Conservation (phyloP, 139 green algal genomes). For the Chlorella ohadii region DNA sequence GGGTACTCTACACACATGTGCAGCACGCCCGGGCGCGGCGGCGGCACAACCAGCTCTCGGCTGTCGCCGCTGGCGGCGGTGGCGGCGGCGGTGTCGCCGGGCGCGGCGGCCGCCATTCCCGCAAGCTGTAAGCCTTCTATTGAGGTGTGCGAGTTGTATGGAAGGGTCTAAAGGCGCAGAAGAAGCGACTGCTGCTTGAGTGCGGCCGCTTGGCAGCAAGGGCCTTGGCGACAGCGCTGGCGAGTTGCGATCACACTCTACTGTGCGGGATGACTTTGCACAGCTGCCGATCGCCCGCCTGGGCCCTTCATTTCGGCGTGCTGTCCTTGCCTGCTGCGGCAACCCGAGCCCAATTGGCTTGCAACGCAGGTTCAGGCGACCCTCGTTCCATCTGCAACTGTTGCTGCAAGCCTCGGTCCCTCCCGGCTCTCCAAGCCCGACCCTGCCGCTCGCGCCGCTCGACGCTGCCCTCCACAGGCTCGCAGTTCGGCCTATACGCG, state of each 20-base stretch:
- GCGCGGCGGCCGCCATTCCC: neutral
- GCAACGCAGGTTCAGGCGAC: no score
- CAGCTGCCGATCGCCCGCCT: no score
- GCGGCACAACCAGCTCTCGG: slow-evolving; percentile 2
- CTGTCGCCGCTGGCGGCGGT: neutral
- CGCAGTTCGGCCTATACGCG: no score
- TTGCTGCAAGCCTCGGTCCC: no score
- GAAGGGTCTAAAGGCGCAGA: neutral
- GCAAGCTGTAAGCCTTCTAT: no score
- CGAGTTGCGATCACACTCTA: neutral
- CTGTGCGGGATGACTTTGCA: neutral
- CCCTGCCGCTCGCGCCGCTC: neutral
- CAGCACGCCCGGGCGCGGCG: neutral
- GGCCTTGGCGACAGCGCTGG: no score
- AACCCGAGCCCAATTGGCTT: no score
- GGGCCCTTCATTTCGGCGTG: no score
- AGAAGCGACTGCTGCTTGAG: neutral
- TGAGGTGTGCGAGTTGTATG: neutral
- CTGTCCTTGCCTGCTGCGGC: no score
- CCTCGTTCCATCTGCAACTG: no score
- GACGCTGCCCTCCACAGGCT: no score
- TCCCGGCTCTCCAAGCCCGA: no score
- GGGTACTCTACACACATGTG: slow-evolving; percentile 36
- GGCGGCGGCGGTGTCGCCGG: neutral
- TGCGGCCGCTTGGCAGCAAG: neutral